Evolutionary conservation across 2,329 filamentous ascomycete species (phyloP).

Genomic region (Fusarium staphyleae): DNA sequence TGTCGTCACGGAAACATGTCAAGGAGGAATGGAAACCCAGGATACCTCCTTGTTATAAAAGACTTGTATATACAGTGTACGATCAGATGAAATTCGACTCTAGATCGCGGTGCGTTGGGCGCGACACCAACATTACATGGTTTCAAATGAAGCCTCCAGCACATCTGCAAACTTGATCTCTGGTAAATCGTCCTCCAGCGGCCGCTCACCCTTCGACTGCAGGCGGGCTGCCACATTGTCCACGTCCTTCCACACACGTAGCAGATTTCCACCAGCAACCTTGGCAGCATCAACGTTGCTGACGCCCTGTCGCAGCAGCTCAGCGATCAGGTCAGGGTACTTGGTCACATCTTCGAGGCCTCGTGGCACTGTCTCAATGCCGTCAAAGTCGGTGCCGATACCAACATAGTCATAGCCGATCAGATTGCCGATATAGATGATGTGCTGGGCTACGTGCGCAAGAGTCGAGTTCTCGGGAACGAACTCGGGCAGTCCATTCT

Average conservation of each 20-base stretch:
- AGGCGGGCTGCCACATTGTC: conserved; percentile 74
- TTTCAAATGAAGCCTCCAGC: conserved; percentile 1
- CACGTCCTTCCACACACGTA: conserved; percentile 84
- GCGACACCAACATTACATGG: conserved; percentile 6
- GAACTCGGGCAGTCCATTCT: conserved; percentile 71
- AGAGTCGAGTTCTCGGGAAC: conserved; percentile 75
- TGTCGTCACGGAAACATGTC: conserved; percentile 1
- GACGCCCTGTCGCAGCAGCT: conserved; percentile 75
- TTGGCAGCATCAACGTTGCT: conserved; percentile 76
- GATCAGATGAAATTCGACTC: conserved; percentile 34
- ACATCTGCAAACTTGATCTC: conserved; percentile 22
- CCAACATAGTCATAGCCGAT: conserved; percentile 91
- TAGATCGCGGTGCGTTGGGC: conserved; percentile 10
- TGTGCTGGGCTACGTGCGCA: conserved; percentile 78
- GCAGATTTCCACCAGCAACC: conserved; percentile 79
- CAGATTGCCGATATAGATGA: conserved; percentile 79
- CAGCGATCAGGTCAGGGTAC: conserved; percentile 79
- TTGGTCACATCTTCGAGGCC: conserved; percentile 87
- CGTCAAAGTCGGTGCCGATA: conserved; percentile 90
- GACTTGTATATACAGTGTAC: conserved; percentile 45
- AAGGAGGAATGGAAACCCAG: conserved; percentile 6
- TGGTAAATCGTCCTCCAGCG: conserved; percentile 60
- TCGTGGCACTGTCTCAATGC: conserved; percentile 68
- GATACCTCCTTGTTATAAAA: conserved; percentile 39
- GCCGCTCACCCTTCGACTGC: conserved; percentile 62